Base-by-base conservation (phyloP, 768 basidiomycete genomes). In the Neoboletus magnificus region DNA sequence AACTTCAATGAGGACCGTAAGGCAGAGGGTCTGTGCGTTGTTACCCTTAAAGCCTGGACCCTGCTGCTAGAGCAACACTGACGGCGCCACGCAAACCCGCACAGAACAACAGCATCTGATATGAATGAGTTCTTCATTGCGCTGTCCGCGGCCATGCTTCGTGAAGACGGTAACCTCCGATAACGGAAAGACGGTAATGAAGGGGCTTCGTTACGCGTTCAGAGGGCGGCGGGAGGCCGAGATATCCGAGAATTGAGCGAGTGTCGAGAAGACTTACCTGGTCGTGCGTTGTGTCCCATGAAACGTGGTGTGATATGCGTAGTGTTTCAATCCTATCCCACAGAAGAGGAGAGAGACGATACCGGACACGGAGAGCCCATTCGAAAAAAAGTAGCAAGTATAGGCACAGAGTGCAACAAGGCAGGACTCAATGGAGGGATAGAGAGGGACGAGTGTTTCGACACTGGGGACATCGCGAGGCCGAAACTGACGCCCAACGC, bases 81-180 rank as follows among this genome's bases (percentile, higher is more conserved):
- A 99, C 97, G 0, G 97, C 97, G 36, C 97, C 97, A 29, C 97
- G 80, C 52, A 99, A 75, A 6, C 96, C 96, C 1, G 96, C 96
- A 96, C 96, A 99, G 74, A 98, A 98, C 18, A 98, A 76, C 94
- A 98, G 97, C 92, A 98, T 96, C 65, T 98, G 95, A 66, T 99
- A 98, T 12, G 93, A 94, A 71, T 98, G 94, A 99, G 76, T 62
- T 98, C 95, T 61, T 97, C 95, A 25, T 80, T 75, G 39, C 93
- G 82, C 66, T 94, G 91, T 1, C 93, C 93, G 1, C 92, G 84
- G 3, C 82, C 86, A 57, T 95, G 90, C 29, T 77, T 78, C 63
- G 86, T 89, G 79, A 98, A 86, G 61, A 97, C 98, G 84, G 98
- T 97, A 27, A 82, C 82, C 63, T 95, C 91, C 4, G 93, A 92